Evolutionary conservation across 2,329 filamentous ascomycete genomes (phyloP).

Genomic region (Scedosporium dehoogii): DNA sequence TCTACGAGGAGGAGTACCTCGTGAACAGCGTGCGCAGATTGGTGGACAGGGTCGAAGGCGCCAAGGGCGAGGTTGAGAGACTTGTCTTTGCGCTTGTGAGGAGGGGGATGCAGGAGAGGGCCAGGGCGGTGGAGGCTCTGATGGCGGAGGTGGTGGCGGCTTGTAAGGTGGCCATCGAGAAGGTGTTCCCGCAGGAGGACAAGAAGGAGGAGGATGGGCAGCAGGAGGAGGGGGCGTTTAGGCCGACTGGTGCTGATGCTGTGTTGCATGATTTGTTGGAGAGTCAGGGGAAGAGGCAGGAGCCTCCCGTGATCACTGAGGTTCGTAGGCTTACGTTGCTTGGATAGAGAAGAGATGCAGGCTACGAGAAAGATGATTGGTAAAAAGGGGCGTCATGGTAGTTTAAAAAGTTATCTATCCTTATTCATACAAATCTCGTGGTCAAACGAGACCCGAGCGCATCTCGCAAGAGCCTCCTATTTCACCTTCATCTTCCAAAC

Average conservation of each 20-base stretch:
- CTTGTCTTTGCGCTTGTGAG: constrained; percentile 70
- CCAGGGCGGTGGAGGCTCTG: constrained; percentile 63
- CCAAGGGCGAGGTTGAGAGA: constrained; percentile 60
- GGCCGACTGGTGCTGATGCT: constrained; percentile 37
- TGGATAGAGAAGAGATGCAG: constrained; percentile 20
- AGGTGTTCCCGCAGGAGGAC: constrained; percentile 49
- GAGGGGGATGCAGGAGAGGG: constrained; percentile 79
- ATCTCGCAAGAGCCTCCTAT: too few relatives aligned
- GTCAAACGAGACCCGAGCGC: too few relatives aligned
- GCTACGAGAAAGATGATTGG: neutral
- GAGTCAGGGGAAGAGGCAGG: constrained; percentile 32
- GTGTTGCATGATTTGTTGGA: constrained; percentile 42
- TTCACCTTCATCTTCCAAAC: too few relatives aligned
- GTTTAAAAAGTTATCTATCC: too few relatives aligned
- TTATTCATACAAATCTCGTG: too few relatives aligned
- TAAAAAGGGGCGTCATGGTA: constrained; percentile 10
- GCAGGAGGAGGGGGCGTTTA: constrained; percentile 17
- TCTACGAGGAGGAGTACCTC: constrained; percentile 97
- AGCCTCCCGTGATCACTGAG: constrained; percentile 36
- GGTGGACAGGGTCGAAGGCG: constrained; percentile 68
- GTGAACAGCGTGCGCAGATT: constrained; percentile 78
- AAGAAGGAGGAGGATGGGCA: constrained; percentile 9
- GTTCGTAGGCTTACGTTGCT: constrained; percentile 41
- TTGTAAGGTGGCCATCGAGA: constrained; percentile 55
- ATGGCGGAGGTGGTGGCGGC: constrained; percentile 64